Evolutionary conservation across 441 rosid species (phyloP).

Genomic region (Populus hybrid): DNA sequence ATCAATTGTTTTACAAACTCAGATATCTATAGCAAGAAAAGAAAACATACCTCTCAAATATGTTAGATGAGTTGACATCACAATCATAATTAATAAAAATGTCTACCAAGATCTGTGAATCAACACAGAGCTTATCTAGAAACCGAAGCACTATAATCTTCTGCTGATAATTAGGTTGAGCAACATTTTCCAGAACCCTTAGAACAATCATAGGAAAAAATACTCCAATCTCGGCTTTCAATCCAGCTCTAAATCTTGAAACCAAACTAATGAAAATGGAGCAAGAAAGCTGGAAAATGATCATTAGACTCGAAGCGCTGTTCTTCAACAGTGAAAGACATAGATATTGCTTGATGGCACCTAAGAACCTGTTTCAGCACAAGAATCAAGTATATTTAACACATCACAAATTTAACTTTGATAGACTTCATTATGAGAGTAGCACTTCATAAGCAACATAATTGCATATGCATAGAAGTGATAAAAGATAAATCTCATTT

Average conservation of each 20-base stretch:
- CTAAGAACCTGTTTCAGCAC: constrained; percentile 75
- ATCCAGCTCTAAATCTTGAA: constrained; percentile 93
- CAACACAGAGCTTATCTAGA: constrained; percentile 89
- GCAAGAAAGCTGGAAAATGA: constrained; percentile 98
- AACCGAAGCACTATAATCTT: constrained; percentile 98
- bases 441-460: constrained; percentile 1
- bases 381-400: constrained; percentile 22
- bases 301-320: constrained; percentile 91
- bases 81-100: constrained; percentile 97
- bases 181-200: constrained; percentile 91
- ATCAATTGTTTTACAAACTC: constrained; percentile 6
- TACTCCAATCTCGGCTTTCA: constrained; percentile 99
- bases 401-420: constrained; percentile 10
- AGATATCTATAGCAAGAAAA: constrained; percentile 6
- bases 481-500: background rate
- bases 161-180: constrained; percentile 99
- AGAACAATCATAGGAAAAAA: constrained; percentile 98
- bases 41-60: constrained; percentile 86
- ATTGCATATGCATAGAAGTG: background rate
- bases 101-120: constrained; percentile 97
- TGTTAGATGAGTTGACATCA: constrained; percentile 97
- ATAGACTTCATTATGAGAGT: background rate
- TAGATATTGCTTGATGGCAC: constrained; percentile 94
- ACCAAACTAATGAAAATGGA: constrained; percentile 95
- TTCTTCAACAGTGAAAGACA: constrained; percentile 94